These are phyloP conservation scores for Aristolochia californica DNA, from an alignment of 164 flowering plant genomes.

Conservation along the genomic window DNA sequence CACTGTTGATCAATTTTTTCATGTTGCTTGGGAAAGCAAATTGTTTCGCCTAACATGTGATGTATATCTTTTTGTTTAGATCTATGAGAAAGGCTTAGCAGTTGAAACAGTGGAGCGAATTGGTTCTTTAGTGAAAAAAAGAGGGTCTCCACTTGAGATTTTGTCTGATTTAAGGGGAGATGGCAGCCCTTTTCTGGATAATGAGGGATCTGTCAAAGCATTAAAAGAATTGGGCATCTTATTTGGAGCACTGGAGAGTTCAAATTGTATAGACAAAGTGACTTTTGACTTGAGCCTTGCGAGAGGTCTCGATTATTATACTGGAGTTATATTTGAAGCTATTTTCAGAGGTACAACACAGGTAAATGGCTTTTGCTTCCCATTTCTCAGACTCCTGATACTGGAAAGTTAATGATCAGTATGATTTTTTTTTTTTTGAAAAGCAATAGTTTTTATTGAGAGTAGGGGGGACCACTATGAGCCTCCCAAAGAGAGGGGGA, in stretches of 20 bases:
- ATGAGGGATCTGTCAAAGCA: slow-evolving; percentile 44
- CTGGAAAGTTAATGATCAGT: not conserved
- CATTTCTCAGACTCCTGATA: not conserved
- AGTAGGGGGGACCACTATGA: not conserved
- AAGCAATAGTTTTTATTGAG: not conserved
- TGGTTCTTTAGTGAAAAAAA: slow-evolving; percentile 75
- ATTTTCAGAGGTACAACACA: slow-evolving; percentile 80
- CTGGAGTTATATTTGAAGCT: slow-evolving; percentile 96
- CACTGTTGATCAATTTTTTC: too few relatives aligned
- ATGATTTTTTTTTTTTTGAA: not conserved
- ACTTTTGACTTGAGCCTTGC: slow-evolving; percentile 96
- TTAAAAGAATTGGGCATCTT: slow-evolving; percentile 71
- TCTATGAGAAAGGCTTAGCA: slow-evolving; percentile 74
- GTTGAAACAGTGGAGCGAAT: slow-evolving; percentile 69
- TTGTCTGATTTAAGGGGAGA: slow-evolving; percentile 52
- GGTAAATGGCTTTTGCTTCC: slow-evolving; percentile 26
- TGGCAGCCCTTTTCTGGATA: slow-evolving; percentile 53
- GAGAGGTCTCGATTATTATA: slow-evolving; percentile 96
- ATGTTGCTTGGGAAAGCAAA: not conserved
- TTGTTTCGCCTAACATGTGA: too few relatives aligned
- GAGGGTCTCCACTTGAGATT: slow-evolving; percentile 61
- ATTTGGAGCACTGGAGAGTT: slow-evolving; percentile 61
- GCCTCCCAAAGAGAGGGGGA: too few relatives aligned
- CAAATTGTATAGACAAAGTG: slow-evolving; percentile 59
- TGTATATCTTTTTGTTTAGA: slow-evolving; percentile 24